Evolutionary conservation across 2,329 filamentous ascomycete genomes (phyloP), one percentile per base, ranked within the genome.

Genomic region (Aureobasidium melanogenum): DNA sequence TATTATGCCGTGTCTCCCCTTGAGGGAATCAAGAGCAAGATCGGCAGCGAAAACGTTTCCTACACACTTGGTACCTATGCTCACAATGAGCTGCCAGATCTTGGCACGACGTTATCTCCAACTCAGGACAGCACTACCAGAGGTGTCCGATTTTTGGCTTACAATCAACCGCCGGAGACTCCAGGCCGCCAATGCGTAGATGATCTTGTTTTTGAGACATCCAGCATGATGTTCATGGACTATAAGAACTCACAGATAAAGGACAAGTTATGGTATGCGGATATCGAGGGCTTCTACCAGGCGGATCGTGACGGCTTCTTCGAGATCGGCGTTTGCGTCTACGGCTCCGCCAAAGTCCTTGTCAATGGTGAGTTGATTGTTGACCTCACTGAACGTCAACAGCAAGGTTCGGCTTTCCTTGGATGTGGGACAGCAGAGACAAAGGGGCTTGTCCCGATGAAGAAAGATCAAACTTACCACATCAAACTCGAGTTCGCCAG

Each of bases 251-350:
- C 71, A 2, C 66, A 68, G 39, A 64, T 77, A 19, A 39, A 72
- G 63, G 52, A 62, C 60, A 24, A 67, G 28, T 66, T 77, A 9
- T 78, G 72, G 32, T 36, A 36, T 36, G 32, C 32, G 3, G 14
- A 36, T 10, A 36, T 36, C 8, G 32, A 36, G 32, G 32, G 5
- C 5, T 36, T 9, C 14, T 15, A 9, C 8, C 3, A 3, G 3
- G 32, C 32, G 2, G 32, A 36, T 10, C 32, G 32, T 3, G 32
- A 36, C 12, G 79, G 79, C 44, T 74, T 79, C 1, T 88, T 84
- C 70, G 84, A 88, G 67, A 82, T 89, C 62, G 82, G 84, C n/a
- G 75, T 87, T 28, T 82, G 84, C 6, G 85, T 88, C 6, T 81
- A 81, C 44, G 86, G 55, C 2, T 22, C 55, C 8, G 55, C 34